These are phyloP conservation scores for Colletotrichum tropicale DNA, from an alignment of 2,329 filamentous ascomycete genomes.

Conservation along the genomic window DNA sequence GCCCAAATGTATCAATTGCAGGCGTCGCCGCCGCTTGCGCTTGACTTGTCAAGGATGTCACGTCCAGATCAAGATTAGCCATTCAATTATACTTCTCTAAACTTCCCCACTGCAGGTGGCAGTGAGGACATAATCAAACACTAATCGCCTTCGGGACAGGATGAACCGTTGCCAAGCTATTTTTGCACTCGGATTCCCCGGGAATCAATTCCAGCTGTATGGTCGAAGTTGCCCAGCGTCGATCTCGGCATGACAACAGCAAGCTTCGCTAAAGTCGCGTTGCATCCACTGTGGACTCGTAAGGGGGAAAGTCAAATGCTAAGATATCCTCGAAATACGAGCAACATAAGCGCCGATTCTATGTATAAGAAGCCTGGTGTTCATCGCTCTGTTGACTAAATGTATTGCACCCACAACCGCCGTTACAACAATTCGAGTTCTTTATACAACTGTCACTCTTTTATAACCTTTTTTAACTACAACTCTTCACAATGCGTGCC, in stretches of 20 bases:
- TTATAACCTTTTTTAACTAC: not conserved
- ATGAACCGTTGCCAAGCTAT: not conserved
- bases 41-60: not conserved
- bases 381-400: rapidly evolving
- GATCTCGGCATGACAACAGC: not conserved
- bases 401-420: not conserved
- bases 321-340: not conserved
- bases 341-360: not conserved
- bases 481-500: not conserved
- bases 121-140: not conserved
- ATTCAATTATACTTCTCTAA: not conserved
- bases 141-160: not conserved
- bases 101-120: not conserved
- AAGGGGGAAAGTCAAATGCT: not conserved
- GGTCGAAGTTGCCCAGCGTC: not conserved
- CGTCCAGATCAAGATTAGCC: not conserved
- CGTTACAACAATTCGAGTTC: not conserved
- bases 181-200: slow-evolving; percentile 1
- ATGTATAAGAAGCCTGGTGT: not conserved
- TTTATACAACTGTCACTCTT: not conserved
- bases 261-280: not conserved
- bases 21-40: not conserved
- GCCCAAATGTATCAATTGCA: not conserved
- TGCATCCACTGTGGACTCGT: not conserved
- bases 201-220: not conserved